Base-by-base conservation (phyloP, 2,329 filamentous ascomycete species). In the Alternaria brassicae region DNA sequence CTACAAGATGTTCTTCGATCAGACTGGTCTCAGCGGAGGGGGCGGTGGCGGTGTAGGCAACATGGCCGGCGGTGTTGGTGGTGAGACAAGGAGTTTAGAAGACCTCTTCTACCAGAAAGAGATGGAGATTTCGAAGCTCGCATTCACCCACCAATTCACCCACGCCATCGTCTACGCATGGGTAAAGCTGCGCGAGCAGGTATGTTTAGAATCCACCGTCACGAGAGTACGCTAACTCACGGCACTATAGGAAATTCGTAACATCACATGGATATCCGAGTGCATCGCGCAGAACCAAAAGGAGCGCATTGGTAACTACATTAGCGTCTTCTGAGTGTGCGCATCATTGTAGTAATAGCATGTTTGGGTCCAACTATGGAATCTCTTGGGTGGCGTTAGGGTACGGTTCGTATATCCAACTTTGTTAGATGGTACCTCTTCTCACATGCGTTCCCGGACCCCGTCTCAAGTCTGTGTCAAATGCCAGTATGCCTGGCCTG, bases 201-300 rank as follows among this genome's bases (percentile, higher is more conserved):
- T 97, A 81, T 78, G 89, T 77, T 36, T 10, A 6, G 21, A 17
- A 19, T 13, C 9, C 25, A 32, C n/a, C 44, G 6, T 5, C 8
- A 15, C 50, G n/a, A 27, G 12, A 40, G 7, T n/a, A 27, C 4
- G 28, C 1, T 34, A 21, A 58, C 65, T 73, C 53, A 71, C 72
- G 25, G 19, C 6, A 39, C 9, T 34, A 13, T 53, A 98, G 93
- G 95, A 99, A 90, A 97, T 98, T 72, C 91, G 95, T 67, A 99
- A 99, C 81, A 97, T 99, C 75, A 98, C 95, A 51, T 99, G 95
- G 95, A 99, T 99, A 79, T 91, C 95, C 21, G 95, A 99, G 81
- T 99, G 95, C 82, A 99, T 99, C 86, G 95, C 95, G 56, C 95
- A 99, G 82, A 97, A 97, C 83, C 95, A 99, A 81, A 99, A 99